Evolutionary conservation across 2,329 filamentous ascomycete genomes (phyloP).

Genomic region (Aspergillus brunneoviolaceus): DNA sequence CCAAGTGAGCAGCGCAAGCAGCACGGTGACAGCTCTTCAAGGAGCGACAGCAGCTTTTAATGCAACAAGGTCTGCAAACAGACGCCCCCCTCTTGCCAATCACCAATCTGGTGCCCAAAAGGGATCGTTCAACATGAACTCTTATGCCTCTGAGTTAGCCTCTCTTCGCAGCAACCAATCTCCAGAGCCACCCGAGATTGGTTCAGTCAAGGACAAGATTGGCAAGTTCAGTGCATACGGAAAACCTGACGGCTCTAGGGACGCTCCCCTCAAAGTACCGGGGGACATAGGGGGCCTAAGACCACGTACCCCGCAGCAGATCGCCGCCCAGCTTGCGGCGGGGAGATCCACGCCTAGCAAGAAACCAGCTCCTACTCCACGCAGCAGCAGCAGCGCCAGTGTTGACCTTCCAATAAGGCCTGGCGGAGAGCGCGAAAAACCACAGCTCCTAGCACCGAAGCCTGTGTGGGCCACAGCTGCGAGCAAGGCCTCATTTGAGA

Average conservation of each 20-base stretch:
- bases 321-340: constrained; percentile 38
- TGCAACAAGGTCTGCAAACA: constrained; percentile 21
- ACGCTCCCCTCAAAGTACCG: constrained; percentile 16
- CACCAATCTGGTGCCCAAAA: constrained; percentile 19
- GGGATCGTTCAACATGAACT: constrained; percentile 20
- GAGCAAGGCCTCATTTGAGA: constrained; percentile 6
- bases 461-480: constrained; percentile 22
- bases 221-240: constrained; percentile 31
- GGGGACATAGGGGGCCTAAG: constrained; percentile 16
- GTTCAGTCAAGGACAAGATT: constrained; percentile 42
- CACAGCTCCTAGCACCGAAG: constrained; percentile 25
- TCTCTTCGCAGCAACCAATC: constrained; percentile 21
- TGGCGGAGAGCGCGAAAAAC: constrained; percentile 13
- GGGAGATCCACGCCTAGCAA: constrained; percentile 26
- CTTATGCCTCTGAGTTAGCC: constrained; percentile 14
- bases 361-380: constrained; percentile 12
- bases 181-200: constrained; percentile 29
- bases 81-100: constrained; percentile 16
- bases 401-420: constrained; percentile 10
- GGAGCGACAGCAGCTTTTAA: constrained; percentile 41
- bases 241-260: constrained; percentile 12
- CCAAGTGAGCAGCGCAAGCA: constrained; percentile 17
- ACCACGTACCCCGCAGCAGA: constrained; percentile 27
- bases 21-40: constrained; percentile 29
- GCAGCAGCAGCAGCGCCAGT: constrained; percentile 1